These are phyloP conservation scores for Somion occarium DNA, from an alignment of 1,284 basidiomycete genomes.

Conservation along the genomic window DNA sequence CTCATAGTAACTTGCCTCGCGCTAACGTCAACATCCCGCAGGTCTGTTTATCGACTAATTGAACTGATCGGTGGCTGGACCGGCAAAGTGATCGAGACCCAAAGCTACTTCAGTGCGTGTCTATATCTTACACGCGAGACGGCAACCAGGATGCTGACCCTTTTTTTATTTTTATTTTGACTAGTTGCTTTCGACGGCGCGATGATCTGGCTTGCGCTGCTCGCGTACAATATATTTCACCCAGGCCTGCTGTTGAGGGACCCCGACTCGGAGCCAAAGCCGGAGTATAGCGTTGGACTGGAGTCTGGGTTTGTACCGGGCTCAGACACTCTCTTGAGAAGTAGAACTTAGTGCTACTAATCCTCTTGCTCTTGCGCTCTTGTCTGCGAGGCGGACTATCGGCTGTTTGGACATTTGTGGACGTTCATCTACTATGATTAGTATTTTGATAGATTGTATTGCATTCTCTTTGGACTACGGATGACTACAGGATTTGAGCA, in stretches of 20 bases:
- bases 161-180: too few relatives aligned
- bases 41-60: slow-evolving; percentile 39
- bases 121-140: neutral
- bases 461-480: too few relatives aligned
- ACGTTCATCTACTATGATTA: too few relatives aligned
- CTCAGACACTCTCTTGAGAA: too few relatives aligned
- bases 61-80: slow-evolving; percentile 49
- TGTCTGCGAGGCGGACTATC: too few relatives aligned
- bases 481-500: too few relatives aligned
- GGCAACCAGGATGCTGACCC: neutral
- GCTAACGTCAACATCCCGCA: slow-evolving; percentile 12
- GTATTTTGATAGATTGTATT: too few relatives aligned
- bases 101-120: slow-evolving; percentile 44
- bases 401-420: too few relatives aligned
- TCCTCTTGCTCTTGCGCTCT: too few relatives aligned
- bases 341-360: too few relatives aligned
- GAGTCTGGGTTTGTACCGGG: too few relatives aligned
- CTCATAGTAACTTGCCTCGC: neutral
- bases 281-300: neutral
- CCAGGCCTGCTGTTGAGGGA: slow-evolving; percentile 32
- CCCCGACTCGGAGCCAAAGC: too few relatives aligned
- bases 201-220: slow-evolving; percentile 56
- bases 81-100: slow-evolving; percentile 44
- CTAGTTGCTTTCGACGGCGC: slow-evolving; percentile 54
- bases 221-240: slow-evolving; percentile 50